Conservation (phyloP, 2,329 filamentous ascomycete species). For the Xylariaceae sp. region DNA sequence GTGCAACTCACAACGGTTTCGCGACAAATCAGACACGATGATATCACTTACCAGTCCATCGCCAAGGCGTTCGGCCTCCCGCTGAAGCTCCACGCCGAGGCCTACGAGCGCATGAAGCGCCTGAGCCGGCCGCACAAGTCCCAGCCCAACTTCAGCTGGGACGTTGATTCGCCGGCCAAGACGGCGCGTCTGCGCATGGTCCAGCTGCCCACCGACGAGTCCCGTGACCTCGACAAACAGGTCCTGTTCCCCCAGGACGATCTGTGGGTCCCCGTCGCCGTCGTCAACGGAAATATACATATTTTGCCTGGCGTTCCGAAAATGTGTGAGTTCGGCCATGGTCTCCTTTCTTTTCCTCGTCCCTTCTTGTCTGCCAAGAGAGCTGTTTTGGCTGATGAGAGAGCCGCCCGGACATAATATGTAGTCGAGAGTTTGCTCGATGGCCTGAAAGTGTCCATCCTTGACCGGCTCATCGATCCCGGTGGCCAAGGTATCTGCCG, state of each 20-base stretch:
- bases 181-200: slow-evolving; percentile 89
- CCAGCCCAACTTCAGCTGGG: slow-evolving; percentile 77
- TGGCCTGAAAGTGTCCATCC: slow-evolving; percentile 64
- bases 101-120: slow-evolving; percentile 76
- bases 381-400: background rate
- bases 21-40: slow-evolving; percentile 66
- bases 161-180: slow-evolving; percentile 69
- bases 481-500: slow-evolving; percentile 75
- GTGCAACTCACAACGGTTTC: background rate
- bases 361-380: background rate
- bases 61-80: slow-evolving; percentile 79
- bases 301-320: slow-evolving; percentile 86
- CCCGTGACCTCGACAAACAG: slow-evolving; percentile 61
- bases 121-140: slow-evolving; percentile 68
- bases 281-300: slow-evolving; percentile 90
- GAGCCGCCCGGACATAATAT: too few relatives aligned
- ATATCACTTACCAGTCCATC: slow-evolving; percentile 94
- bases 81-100: slow-evolving; percentile 69
- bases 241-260: slow-evolving; percentile 73
- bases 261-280: slow-evolving; percentile 83
- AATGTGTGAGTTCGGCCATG: slow-evolving; percentile 51
- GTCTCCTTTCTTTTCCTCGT: too few relatives aligned
- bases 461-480: slow-evolving; percentile 69
- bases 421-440: slow-evolving; percentile 69
- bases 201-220: slow-evolving; percentile 70